Evolutionary conservation across 2,329 filamentous ascomycete genomes (phyloP).

Genomic region (Scedosporium apiospermum): DNA sequence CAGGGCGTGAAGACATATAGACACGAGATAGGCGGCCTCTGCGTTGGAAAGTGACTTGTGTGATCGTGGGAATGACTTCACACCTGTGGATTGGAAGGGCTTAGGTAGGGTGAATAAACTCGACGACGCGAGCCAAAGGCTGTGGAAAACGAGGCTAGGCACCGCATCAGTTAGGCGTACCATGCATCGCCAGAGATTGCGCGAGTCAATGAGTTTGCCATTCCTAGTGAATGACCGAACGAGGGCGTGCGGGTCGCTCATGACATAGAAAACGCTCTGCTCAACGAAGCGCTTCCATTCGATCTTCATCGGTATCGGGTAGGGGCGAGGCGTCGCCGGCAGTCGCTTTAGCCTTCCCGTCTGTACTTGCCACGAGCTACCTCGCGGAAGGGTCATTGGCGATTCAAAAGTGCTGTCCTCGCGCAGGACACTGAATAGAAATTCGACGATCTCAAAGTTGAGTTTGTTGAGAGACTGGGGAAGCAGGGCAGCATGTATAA

Average conservation of each 20-base stretch:
- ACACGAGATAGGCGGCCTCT: constrained; percentile 44
- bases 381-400: constrained; percentile 12
- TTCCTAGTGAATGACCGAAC: constrained; percentile 47
- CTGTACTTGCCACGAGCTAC: constrained; percentile 5
- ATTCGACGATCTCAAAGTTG: constrained; percentile 45
- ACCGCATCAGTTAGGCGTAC: constrained; percentile 47
- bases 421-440: constrained; percentile 51
- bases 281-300: constrained; percentile 54
- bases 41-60: constrained; percentile 30
- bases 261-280: constrained; percentile 54
- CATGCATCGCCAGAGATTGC: constrained; percentile 55
- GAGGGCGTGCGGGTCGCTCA: constrained; percentile 46
- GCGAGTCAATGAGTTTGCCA: constrained; percentile 46
- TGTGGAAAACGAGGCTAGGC: constrained; percentile 51
- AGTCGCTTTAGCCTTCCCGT: constrained; percentile 5
- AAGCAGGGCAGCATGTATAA: constrained; percentile 17
- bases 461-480: constrained; percentile 49
- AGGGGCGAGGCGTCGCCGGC: constrained; percentile 9
- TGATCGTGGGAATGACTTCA: constrained; percentile 24
- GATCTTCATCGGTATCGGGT: constrained; percentile 22
- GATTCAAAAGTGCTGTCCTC: constrained; percentile 44
- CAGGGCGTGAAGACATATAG: constrained; percentile 54
- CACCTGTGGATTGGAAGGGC: constrained; percentile 27
- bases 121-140: constrained; percentile 52
- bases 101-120: constrained; percentile 48